Percentiles rank a stretch among this genome's conserved stretches.
Evolutionary conservation across 75 land plant genomes (phyloP).

Genomic region (Isoetes taiwanensis): DNA sequence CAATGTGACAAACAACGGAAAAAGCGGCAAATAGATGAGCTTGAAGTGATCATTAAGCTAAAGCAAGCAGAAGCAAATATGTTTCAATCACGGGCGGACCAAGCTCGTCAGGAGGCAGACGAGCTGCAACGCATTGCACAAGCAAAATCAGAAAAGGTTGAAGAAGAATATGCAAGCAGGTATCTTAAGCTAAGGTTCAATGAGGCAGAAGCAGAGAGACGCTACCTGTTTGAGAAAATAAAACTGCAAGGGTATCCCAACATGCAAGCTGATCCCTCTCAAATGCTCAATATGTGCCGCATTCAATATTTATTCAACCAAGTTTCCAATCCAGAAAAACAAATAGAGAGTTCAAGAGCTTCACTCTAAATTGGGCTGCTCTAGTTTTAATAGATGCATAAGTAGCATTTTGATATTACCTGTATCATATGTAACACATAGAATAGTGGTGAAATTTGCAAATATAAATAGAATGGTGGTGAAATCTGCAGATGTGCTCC

Average conservation of each 20-base stretch:
- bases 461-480: too few relatives aligned
- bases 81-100: constrained; percentile 85
- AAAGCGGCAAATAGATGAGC: constrained; percentile 74
- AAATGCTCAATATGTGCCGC: background rate
- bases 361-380: too few relatives aligned
- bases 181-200: constrained; percentile 55
- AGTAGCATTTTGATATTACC: too few relatives aligned
- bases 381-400: too few relatives aligned
- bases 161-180: constrained; percentile 82
- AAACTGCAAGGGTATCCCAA: constrained; percentile 2
- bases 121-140: constrained; percentile 74
- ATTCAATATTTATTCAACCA: background rate
- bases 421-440: too few relatives aligned
- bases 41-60: constrained; percentile 64
- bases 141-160: constrained; percentile 79
- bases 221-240: constrained; percentile 67
- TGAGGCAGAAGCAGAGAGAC: constrained; percentile 90
- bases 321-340: too few relatives aligned
- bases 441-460: too few relatives aligned
- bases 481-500: too few relatives aligned
- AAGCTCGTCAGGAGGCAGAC: constrained; percentile 82
- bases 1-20: constrained; percentile 69
- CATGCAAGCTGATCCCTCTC: background rate
- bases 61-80: constrained; percentile 90
- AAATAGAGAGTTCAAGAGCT: too few relatives aligned